Base-by-base conservation (phyloP, 2,329 filamentous ascomycete species). In the Calonectria montana region DNA sequence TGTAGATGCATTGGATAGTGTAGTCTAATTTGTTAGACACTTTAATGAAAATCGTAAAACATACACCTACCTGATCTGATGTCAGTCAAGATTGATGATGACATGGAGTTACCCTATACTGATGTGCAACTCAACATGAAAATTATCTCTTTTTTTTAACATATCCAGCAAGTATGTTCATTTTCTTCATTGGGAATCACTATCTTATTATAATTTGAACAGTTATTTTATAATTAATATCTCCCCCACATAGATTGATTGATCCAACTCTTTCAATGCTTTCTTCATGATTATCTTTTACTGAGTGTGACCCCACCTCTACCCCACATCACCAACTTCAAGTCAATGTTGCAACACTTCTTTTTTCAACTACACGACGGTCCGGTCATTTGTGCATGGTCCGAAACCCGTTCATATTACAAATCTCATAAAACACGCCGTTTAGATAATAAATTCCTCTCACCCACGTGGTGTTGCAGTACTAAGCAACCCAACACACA, bases 1-100 rank as follows among this genome's bases (percentile, higher is more conserved):
- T 21, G 39, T 71, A 25, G 72, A 63, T 23, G 64, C 67, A 45
- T 29, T 69, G 35, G 75, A 83, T 25, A 82, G 81, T 73, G 80
- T 84, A 8, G 82, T 84, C 65, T 85, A 77, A 69, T 59, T 23
- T 16, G 69, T 43, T 50, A 41, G 18, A 48, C 55, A 21, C 25
- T 65, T 41, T 2, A 67, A 68, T 67, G 53, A 64, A 64, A 73
- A 27, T n/a, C 10, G 63, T 73, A 71, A 74, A 71, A 71, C 59
- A 53, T 62, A 27, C 69, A 50, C 59, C 45, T n/a, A n/a, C n/a
- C n/a, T n/a, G n/a, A n/a, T n/a, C n/a, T 59, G 31, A 27, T 71
- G 39, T 69, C 15, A 43, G 66, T 66, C 10, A 4, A 63, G 12
- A 41, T 9, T 45, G 23, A n/a, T n/a, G n/a, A n/a, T 61, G 55